phyloP scores from a whole-genome alignment of 2,329 filamentous ascomycete species.

The Thermothelomyces thermophilus region DNA sequence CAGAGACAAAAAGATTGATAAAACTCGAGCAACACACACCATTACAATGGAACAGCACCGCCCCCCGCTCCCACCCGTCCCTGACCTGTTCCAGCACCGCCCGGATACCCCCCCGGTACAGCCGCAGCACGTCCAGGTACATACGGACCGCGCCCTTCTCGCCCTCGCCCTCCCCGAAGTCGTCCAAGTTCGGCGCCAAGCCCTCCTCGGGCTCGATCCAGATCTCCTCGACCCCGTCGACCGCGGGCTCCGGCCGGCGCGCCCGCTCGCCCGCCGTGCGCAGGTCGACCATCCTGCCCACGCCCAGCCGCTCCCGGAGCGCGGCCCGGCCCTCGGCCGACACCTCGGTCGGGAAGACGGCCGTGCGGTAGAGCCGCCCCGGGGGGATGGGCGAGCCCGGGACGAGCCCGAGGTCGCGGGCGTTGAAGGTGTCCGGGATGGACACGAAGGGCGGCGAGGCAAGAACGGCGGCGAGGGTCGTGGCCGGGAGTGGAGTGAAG shows the following conservation, averaged over 20 bases:
- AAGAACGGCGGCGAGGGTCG: conserved; percentile 27
- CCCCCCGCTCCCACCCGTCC: conserved; percentile 36
- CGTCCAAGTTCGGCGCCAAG: conserved; percentile 32
- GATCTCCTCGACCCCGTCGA: conserved; percentile 40
- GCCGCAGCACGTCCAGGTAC: conserved; percentile 41
- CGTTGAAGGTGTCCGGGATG: conserved; percentile 44
- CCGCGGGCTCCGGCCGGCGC: conserved; percentile 36
- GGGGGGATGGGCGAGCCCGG: conserved; percentile 32
- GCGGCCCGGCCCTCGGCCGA: no score
- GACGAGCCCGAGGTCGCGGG: conserved; percentile 44
- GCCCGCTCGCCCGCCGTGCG: conserved; percentile 40
- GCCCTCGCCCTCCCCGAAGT: conserved; percentile 41
- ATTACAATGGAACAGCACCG: conserved; percentile 49
- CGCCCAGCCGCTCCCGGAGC: conserved; percentile 26
- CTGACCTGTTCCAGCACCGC: conserved; percentile 41
- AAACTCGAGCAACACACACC: no score
- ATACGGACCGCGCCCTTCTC: conserved; percentile 39
- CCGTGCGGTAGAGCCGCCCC: conserved; percentile 42
- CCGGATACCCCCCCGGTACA: conserved; percentile 37
- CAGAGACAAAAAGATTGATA: conserved; percentile 21
- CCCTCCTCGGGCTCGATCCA: conserved; percentile 37
- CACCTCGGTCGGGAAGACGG: no score
- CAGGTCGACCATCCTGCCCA: conserved; percentile 45
- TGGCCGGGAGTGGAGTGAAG: conserved; percentile 30
- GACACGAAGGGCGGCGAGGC: conserved; percentile 40